These are phyloP conservation scores for Populus hybrid DNA, from an alignment of 441 rosid species.

Conservation along the genomic window DNA sequence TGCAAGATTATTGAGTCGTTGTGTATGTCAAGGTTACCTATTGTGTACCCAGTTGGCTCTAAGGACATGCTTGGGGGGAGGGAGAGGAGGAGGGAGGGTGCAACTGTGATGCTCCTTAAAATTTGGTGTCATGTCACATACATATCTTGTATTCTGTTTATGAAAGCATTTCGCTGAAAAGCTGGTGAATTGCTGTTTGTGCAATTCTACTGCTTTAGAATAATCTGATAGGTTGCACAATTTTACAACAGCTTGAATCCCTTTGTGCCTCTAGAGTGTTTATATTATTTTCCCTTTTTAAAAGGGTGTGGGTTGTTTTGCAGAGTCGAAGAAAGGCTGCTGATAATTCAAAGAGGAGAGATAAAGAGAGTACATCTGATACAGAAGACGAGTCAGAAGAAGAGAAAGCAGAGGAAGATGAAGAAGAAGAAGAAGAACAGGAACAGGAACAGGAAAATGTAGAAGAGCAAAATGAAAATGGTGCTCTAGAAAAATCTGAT, in stretches of 20 bases:
- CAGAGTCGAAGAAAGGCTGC: conserved; percentile 60
- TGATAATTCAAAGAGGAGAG: conserved; percentile 42
- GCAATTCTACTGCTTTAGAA: too few species aligned
- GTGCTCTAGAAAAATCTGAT: conserved; percentile 64
- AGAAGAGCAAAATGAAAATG: conserved; percentile 64
- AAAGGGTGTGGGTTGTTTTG: conserved; percentile 8
- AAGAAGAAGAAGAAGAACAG: conserved; percentile 22
- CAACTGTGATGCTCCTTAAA: neutral
- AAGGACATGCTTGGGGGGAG: too few species aligned
- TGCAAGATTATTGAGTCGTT: too few species aligned
- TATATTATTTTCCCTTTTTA: neutral
- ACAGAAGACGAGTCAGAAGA: conserved; percentile 55
- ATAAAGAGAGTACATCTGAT: conserved; percentile 33
- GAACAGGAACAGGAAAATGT: conserved; percentile 33
- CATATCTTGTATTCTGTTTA: too few species aligned
- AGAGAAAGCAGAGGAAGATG: conserved; percentile 32
- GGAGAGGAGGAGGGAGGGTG: too few species aligned
- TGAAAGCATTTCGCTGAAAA: too few species aligned
- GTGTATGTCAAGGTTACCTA: too few species aligned
- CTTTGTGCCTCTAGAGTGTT: neutral
- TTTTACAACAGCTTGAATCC: neutral
- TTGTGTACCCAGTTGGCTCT: too few species aligned
- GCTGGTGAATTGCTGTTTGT: neutral
- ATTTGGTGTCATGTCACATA: neutral
- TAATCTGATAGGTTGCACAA: neutral